Evolutionary conservation across 164 flowering plant species (phyloP).

Genomic region (Platanus orientalis): DNA sequence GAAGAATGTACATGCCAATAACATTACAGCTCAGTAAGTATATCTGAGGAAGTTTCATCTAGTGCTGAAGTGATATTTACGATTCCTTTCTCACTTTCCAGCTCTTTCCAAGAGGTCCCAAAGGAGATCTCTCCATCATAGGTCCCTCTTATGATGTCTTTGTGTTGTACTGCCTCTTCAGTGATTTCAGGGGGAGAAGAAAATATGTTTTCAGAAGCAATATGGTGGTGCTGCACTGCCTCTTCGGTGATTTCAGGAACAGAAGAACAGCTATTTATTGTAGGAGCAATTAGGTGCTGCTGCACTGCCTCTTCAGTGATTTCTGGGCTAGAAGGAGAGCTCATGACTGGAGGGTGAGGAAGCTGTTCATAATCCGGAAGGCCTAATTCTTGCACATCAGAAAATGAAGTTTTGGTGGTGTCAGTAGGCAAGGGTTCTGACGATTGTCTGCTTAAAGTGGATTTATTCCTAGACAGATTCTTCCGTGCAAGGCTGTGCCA

Average conservation of each 20-base stretch:
- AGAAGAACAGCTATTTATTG: neutral
- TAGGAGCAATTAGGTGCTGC: neutral
- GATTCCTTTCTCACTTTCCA: conserved; percentile 9
- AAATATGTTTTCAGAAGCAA: too few relatives aligned
- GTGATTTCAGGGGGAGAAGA: conserved; percentile 3
- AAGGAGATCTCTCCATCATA: conserved; percentile 44
- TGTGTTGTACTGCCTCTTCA: conserved; percentile 14
- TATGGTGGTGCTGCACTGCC: too few relatives aligned
- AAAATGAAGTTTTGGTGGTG: conserved; percentile 10
- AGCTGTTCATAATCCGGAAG: neutral
- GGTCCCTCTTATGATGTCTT: conserved; percentile 17
- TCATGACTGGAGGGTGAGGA: conserved; percentile 11
- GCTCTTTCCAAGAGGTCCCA: conserved; percentile 30
- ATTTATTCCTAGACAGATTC: conserved; percentile 21
- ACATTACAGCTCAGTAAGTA: too few relatives aligned
- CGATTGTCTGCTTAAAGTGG: conserved; percentile 12
- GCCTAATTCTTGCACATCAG: conserved; percentile 11
- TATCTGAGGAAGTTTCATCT: conserved; percentile 8
- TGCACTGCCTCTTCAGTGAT: conserved; percentile 9
- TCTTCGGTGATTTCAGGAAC: too few relatives aligned
- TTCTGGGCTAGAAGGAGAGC: conserved; percentile 4
- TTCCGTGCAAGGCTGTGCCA: conserved; percentile 40
- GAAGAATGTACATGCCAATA: neutral
- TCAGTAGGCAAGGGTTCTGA: conserved; percentile 11
- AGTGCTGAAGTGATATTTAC: conserved; percentile 3